A percentile compares a stretch with the other conserved stretches of the same genome.
These are phyloP conservation scores for Synchytrium microbalum DNA, from an alignment of 371 early-diverging fungal genomes.

Conservation along the genomic window DNA sequence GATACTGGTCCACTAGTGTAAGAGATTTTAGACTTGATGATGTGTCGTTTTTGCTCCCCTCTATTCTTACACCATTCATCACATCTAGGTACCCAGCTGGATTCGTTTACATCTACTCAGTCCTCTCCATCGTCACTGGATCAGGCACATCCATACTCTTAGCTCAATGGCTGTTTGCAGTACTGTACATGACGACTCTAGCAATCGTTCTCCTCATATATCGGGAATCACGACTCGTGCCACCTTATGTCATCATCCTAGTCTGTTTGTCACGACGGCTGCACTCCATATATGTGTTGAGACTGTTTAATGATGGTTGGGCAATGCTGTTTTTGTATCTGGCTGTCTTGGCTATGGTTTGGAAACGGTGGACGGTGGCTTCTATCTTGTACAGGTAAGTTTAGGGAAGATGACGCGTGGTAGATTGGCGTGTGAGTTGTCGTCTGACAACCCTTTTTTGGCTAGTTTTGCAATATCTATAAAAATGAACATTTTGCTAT, in stretches of 20 bases:
- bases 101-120: slow-evolving; percentile 77
- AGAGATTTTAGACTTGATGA: slow-evolving; percentile 11
- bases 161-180: slow-evolving; percentile 78
- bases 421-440: too few relatives aligned
- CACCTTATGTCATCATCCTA: slow-evolving; percentile 52
- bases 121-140: slow-evolving; percentile 57
- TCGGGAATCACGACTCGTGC: slow-evolving; percentile 33
- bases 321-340: slow-evolving; percentile 73
- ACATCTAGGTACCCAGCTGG: slow-evolving; percentile 80
- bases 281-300: slow-evolving; percentile 83
- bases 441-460: slow-evolving; percentile 1
- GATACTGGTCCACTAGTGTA: slow-evolving; percentile 90
- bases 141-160: slow-evolving; percentile 56
- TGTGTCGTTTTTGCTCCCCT: slow-evolving; percentile 1
- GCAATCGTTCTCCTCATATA: slow-evolving; percentile 60
- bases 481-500: slow-evolving; percentile 89
- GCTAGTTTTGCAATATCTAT: slow-evolving; percentile 70
- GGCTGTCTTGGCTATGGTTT: slow-evolving; percentile 51
- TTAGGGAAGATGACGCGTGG: too few relatives aligned
- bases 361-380: slow-evolving; percentile 41
- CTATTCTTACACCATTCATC: background rate
- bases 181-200: slow-evolving; percentile 60
- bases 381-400: slow-evolving; percentile 57
- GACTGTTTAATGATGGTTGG: slow-evolving; percentile 87
- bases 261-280: slow-evolving; percentile 67